These are phyloP conservation scores for Rubia tinctorum DNA, from an alignment of 305 asterid species.

Conservation along the genomic window DNA sequence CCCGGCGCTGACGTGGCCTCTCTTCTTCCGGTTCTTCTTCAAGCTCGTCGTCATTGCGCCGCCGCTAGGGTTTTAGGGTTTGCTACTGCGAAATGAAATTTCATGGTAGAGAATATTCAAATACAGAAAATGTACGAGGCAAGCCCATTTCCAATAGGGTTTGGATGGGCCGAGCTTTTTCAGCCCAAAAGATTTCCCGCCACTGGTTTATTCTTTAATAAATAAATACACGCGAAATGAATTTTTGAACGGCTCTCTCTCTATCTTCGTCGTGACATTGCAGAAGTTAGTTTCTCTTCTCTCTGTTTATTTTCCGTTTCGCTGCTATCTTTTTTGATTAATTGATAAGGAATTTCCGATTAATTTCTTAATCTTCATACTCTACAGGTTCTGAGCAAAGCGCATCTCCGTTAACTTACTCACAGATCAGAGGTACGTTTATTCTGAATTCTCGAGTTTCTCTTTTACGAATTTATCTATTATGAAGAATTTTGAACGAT, in stretches of 20 bases:
- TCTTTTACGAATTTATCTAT: neutral
- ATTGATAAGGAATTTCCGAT: neutral
- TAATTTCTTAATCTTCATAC: neutral
- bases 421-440: constrained; percentile 1
- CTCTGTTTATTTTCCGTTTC: neutral
- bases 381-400: neutral
- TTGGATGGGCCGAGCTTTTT: neutral
- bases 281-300: neutral
- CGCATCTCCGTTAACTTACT: neutral
- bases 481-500: neutral
- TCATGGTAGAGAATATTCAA: neutral
- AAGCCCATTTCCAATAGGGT: neutral
- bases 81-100: neutral
- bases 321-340: neutral
- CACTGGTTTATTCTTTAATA: neutral
- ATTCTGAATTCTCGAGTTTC: neutral
- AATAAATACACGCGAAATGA: neutral
- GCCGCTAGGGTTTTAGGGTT: neutral
- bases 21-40: constrained; percentile 11
- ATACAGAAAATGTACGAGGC: neutral
- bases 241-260: neutral
- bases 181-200: constrained; percentile 16
- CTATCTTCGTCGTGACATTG: neutral
- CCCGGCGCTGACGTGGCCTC: constrained; percentile 11
- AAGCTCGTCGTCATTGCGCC: constrained; percentile 6